Percentiles rank a stretch among this genome's conserved stretches.
phyloP scores from a whole-genome alignment of 495 filamentous ascomycete species.

The Aspergillus incahuasiensis region DNA sequence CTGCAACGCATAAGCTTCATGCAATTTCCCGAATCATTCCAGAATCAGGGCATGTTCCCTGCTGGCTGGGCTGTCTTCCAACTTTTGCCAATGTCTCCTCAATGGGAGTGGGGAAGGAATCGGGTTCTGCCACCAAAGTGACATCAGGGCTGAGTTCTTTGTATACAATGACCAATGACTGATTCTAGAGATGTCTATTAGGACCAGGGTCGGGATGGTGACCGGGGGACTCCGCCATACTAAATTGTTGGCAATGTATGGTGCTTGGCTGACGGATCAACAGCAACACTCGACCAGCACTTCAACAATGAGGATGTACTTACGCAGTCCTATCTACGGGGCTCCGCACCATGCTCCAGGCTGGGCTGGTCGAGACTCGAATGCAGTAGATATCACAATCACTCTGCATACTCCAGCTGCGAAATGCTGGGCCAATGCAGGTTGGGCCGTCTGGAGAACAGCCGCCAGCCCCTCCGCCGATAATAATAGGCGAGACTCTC shows the following conservation, averaged over 20 bases:
- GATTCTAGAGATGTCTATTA: not conserved
- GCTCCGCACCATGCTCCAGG: too few species aligned
- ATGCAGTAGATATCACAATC: not conserved
- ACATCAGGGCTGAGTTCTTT: too few species aligned
- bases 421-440: not conserved
- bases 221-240: too few species aligned
- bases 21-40: slow-evolving; percentile 2
- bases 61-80: too few species aligned
- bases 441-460: not conserved
- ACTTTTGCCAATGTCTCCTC: too few species aligned
- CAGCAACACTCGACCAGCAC: not conserved
- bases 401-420: not conserved
- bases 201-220: too few species aligned
- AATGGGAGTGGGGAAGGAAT: not conserved
- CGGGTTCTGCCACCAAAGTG: too few species aligned
- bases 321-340: not conserved
- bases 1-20: not conserved
- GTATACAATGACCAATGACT: too few species aligned
- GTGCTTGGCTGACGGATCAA: too few species aligned
- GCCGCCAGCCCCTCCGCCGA: not conserved
- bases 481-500: slow-evolving; percentile 2
- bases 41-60: not conserved
- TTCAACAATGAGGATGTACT: not conserved
- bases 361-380: not conserved
- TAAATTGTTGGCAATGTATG: too few species aligned